phyloP scores from a whole-genome alignment of 2,329 filamentous ascomycete species.

The Pestalotiopsis sp. region DNA sequence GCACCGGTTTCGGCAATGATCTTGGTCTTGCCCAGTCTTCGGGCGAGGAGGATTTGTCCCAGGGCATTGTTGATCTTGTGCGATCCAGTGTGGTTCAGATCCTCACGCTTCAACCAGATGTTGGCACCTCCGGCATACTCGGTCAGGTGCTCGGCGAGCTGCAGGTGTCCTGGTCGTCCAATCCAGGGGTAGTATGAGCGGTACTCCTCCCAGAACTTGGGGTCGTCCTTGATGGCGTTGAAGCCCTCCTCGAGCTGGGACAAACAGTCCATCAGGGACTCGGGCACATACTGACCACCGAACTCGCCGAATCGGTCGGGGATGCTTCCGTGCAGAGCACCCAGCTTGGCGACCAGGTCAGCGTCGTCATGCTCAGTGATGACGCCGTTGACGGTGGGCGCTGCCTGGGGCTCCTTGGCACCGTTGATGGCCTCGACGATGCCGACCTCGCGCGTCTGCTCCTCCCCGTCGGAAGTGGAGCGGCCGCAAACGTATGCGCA shows the following conservation, averaged over 20 bases:
- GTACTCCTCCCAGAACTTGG: constrained; percentile 96
- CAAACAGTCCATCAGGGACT: constrained; percentile 96
- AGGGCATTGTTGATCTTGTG: constrained; percentile 99
- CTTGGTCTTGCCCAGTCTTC: constrained; percentile 86
- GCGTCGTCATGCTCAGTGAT: constrained; percentile 53
- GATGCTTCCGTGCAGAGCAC: constrained; percentile 78
- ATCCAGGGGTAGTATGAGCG: constrained; percentile 96
- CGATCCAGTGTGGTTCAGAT: constrained; percentile 95
- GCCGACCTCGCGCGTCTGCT: constrained; percentile 65
- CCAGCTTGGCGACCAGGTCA: constrained; percentile 79
- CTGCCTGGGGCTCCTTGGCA: constrained; percentile 60
- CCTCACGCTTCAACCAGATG: constrained; percentile 97
- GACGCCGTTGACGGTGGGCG: constrained; percentile 69
- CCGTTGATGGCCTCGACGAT: constrained; percentile 69
- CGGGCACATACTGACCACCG: constrained; percentile 95
- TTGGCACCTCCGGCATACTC: constrained; percentile 89
- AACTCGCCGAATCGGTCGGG: constrained; percentile 93
- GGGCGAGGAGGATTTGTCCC: constrained; percentile 87
- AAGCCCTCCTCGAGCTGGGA: constrained; percentile 90
- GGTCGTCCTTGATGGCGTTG: constrained; percentile 82
- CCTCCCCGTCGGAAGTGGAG: constrained; percentile 34
- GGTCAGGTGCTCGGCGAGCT: constrained; percentile 85
- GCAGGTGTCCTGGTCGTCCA: constrained; percentile 89
- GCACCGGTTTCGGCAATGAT: constrained; percentile 98
- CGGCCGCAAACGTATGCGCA: constrained; percentile 70